Evolutionary conservation across 2,329 filamentous ascomycete species (phyloP).

Genomic region (Sarocladium kiliense): DNA sequence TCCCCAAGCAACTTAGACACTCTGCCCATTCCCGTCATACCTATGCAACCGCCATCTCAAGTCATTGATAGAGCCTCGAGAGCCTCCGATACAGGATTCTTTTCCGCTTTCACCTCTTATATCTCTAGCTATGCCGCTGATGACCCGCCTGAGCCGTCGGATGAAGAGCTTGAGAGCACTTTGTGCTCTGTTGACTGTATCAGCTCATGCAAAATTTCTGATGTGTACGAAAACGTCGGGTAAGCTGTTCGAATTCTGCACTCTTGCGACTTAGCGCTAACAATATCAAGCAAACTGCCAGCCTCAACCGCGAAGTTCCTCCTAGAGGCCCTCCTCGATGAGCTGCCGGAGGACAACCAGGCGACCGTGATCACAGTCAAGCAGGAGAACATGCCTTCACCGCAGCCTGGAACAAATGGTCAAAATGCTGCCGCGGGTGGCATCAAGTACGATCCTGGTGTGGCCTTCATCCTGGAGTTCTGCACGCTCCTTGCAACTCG

Average conservation of each 20-base stretch:
- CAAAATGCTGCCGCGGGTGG: conserved; percentile 25
- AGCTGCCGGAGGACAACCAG: conserved; percentile 78
- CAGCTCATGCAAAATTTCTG: conserved; percentile 78
- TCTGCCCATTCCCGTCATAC: conserved; percentile 73
- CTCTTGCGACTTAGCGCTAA: background rate
- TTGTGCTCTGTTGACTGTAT: conserved; percentile 92
- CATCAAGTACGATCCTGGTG: conserved; percentile 74
- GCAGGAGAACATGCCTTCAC: conserved; percentile 65
- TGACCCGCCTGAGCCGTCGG: conserved; percentile 93
- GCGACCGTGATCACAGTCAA: conserved; percentile 84
- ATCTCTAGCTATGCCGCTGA: conserved; percentile 98
- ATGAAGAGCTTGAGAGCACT: conserved; percentile 94
- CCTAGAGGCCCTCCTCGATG: conserved; percentile 68
- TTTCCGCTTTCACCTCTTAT: conserved; percentile 92
- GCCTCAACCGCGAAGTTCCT: conserved; percentile 24
- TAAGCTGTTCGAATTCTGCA: conserved; percentile 40
- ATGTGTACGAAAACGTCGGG: conserved; percentile 78
- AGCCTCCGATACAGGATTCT: conserved; percentile 74
- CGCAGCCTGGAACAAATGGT: conserved; percentile 49
- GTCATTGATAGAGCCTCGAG: conserved; percentile 84
- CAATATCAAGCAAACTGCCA: conserved; percentile 30
- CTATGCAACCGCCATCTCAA: conserved; percentile 84
- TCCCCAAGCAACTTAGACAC: conserved; percentile 58
- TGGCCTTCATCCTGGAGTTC: conserved; percentile 88
- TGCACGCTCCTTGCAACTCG: conserved; percentile 76